A percentile compares a stretch with the other conserved stretches of the same genome.
These are phyloP conservation scores for Lentinula sp. DNA, from an alignment of 768 basidiomycete genomes.

Conservation along the genomic window DNA sequence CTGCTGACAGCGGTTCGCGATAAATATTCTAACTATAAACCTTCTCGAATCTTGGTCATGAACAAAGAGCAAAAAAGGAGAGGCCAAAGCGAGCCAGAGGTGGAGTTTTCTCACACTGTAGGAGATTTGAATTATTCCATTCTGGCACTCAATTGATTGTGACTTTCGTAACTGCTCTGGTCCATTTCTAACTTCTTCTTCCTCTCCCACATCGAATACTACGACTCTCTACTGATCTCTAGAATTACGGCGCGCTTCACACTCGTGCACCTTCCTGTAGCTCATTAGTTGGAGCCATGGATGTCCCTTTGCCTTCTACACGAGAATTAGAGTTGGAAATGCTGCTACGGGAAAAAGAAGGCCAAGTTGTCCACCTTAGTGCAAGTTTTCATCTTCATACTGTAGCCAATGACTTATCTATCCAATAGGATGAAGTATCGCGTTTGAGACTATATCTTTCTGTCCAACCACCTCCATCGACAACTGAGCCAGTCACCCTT, in stretches of 20 bases:
- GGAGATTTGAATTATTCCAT: neutral
- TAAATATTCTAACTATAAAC: too few relatives aligned
- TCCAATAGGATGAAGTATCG: constrained; percentile 62
- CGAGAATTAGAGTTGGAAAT: constrained; percentile 81
- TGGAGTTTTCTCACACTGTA: neutral
- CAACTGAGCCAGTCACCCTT: constrained; percentile 58
- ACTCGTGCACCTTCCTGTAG: neutral
- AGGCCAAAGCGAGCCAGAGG: neutral
- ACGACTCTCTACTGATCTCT: neutral
- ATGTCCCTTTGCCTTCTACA: constrained; percentile 50
- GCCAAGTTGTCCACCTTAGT: constrained; percentile 63
- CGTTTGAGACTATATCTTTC: constrained; percentile 61
- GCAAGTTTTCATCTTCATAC: constrained; percentile 30
- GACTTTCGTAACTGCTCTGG: neutral
- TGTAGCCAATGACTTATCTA: constrained; percentile 10
- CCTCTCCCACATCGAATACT: neutral
- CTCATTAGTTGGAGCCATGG: constrained; percentile 34
- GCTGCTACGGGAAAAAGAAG: constrained; percentile 69
- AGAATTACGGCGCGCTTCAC: neutral
- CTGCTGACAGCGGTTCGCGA: too few relatives aligned
- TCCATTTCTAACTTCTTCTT: neutral
- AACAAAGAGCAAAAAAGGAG: neutral
- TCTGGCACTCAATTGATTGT: neutral
- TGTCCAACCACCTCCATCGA: constrained; percentile 52
- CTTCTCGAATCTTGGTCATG: too few relatives aligned